Base-by-base conservation (phyloP, 768 basidiomycete species). In the Boletus eberwhitei region DNA sequence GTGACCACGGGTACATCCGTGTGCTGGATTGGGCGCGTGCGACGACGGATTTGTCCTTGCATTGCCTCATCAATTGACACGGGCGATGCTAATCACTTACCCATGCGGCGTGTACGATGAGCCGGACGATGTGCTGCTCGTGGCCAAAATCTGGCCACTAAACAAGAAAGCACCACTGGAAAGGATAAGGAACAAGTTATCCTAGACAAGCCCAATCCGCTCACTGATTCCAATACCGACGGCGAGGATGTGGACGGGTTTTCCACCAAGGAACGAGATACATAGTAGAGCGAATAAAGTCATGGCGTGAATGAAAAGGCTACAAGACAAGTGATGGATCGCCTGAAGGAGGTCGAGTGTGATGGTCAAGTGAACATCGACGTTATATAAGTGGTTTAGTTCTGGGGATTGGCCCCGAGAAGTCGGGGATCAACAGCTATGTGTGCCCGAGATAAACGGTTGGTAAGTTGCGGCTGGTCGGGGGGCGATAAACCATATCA, bases 151-250 rank as follows among this genome's bases (percentile, higher is more conserved):
- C 38, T 42, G 42, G 24, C 21, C 7, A 43, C 42, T 8, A 51
- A 19, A 24, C 55, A 29, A 22, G 54, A 38, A 8, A 60, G 26
- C 1, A 42, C 19, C 5, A 51, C 59, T 56, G 21, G 4, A 36
- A 41, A 21, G 41, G 38, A 7, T 50, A 12, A 47, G 39, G 13
- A 31, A 38, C 0, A 1, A 2, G 22, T 5, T n/a, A 14, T 37
- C 22, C 1, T 11, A 16, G 17, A 39, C 12, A 14, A 13, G 12
- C 3, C 7, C 4, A 14, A 8, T 8, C 8, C 38, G 17, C 58
- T 42, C 48, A 59, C 59, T 17, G 11, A 60, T 50, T 19, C 19
- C 39, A 32, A 55, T 5, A 14, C 22, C 41, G 21, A 35, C 19
- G 12, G 11, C 4, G 9, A 36, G 22, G 17, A 37, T 14, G 9